Percentiles rank a stretch among this genome's conserved stretches.
Conservation (phyloP, 2,329 filamentous ascomycete genomes). For the Cladosporium cucumerinum region DNA sequence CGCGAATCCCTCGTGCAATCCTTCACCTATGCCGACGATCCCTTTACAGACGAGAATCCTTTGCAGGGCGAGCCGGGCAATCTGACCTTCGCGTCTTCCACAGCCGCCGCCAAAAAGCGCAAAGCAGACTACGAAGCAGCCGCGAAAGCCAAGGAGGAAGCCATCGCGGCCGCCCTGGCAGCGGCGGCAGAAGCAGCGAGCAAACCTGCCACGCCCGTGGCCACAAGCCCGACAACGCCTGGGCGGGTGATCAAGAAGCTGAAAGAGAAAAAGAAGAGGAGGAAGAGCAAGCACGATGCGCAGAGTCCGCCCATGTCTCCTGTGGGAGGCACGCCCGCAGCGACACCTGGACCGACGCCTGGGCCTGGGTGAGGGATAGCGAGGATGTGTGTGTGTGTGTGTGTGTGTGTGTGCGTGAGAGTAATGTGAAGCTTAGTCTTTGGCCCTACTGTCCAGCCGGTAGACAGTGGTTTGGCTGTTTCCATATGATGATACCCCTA, state of each 20-base stretch:
- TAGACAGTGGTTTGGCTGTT: not conserved
- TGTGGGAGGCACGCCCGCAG: not conserved
- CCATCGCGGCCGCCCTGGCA: conserved; percentile 31
- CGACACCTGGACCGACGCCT: not conserved
- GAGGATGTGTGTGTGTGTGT: not conserved
- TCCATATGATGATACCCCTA: conserved; percentile 3
- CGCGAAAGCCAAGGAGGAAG: conserved; percentile 30
- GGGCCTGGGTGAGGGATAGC: not conserved
- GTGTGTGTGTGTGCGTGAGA: not conserved
- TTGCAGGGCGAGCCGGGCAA: conserved; percentile 61
- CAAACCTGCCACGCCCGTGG: conserved; percentile 16
- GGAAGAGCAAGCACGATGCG: conserved; percentile 22
- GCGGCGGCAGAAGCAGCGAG: conserved; percentile 19
- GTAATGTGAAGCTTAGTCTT: not conserved
- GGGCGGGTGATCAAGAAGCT: conserved; percentile 18
- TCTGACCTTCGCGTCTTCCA: conserved; percentile 54
- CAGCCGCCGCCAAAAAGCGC: conserved; percentile 42
- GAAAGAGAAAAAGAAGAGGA: conserved; percentile 21
- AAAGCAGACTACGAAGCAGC: conserved; percentile 35
- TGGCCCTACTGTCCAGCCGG: not conserved
- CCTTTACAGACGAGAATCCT: conserved; percentile 61
- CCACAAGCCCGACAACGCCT: conserved; percentile 19
- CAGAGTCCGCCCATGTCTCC: conserved; percentile 15
- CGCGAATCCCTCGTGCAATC: conserved; percentile 35
- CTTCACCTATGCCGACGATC: conserved; percentile 54